Evolutionary conservation across 2,329 filamentous ascomycete species (phyloP).

Genomic region (Chaetomiaceae sp.): DNA sequence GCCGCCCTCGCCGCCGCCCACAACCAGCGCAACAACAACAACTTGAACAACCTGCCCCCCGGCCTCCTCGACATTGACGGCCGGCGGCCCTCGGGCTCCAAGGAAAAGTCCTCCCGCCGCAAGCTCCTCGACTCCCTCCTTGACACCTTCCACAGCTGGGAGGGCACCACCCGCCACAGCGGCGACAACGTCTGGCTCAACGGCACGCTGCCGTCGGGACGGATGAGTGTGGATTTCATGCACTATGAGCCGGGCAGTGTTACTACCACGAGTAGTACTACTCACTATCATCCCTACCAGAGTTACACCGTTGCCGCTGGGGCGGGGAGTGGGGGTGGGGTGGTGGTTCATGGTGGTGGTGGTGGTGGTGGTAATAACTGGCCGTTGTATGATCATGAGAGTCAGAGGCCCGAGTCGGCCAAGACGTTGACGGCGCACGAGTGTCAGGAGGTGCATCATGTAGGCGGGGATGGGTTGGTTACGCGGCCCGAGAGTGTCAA

Average conservation of each 20-base stretch:
- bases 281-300: not conserved
- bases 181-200: not conserved
- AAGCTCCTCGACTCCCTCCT: not conserved
- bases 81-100: no score
- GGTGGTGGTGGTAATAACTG: not conserved
- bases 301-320: not conserved
- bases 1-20: not conserved
- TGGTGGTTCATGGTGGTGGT: not conserved
- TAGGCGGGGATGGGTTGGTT: no score
- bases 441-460: not conserved
- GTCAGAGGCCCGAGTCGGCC: not conserved
- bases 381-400: no score
- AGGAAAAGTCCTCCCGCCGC: no score
- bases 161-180: not conserved
- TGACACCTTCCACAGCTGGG: slow-evolving; percentile 1
- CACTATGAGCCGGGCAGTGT: not conserved
- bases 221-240: not conserved
- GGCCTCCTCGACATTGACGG: no score
- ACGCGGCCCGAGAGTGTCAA: not conserved
- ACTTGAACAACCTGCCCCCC: not conserved
- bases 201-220: not conserved
- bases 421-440: not conserved
- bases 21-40: not conserved
- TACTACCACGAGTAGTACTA: not conserved
- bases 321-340: no score